These are phyloP conservation scores for Helenozyma baotianmanensis DNA, from an alignment of 805 yeast genomes.

Conservation along the genomic window DNA sequence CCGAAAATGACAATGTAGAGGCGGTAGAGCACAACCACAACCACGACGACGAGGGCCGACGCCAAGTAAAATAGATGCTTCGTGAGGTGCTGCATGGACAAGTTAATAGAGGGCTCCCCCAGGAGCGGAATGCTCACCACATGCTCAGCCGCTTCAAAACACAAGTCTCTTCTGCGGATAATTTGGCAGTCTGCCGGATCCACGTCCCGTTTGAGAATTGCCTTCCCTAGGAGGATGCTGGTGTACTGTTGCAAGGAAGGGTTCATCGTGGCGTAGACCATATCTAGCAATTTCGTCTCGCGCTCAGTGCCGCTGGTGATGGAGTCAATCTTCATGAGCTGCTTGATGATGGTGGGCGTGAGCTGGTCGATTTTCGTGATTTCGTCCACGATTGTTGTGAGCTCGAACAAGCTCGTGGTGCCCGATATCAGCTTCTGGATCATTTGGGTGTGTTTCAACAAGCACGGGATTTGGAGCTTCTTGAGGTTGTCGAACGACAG, in stretches of 20 bases:
- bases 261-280: slow-evolving; percentile 29
- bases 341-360: slow-evolving; percentile 21
- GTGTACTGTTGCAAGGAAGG: slow-evolving; percentile 35
- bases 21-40: slow-evolving; percentile 25
- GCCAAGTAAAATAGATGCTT: slow-evolving; percentile 22
- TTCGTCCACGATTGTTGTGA: slow-evolving; percentile 30
- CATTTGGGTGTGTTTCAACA: slow-evolving; percentile 28
- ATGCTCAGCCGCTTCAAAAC: slow-evolving; percentile 39
- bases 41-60: slow-evolving; percentile 21
- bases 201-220: slow-evolving; percentile 34
- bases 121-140: slow-evolving; percentile 39
- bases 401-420: slow-evolving; percentile 22
- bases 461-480: slow-evolving; percentile 33
- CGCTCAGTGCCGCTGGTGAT: slow-evolving; percentile 35
- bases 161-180: slow-evolving; percentile 33
- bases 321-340: slow-evolving; percentile 33
- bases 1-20: slow-evolving; percentile 19
- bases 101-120: slow-evolving; percentile 25
- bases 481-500: slow-evolving; percentile 33
- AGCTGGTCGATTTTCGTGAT: slow-evolving; percentile 17
- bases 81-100: slow-evolving; percentile 19
- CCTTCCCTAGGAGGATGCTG: slow-evolving; percentile 33
- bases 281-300: slow-evolving; percentile 26
- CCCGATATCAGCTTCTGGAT: slow-evolving; percentile 24
- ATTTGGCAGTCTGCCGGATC: slow-evolving; percentile 26